phyloP scores from a whole-genome alignment of 2,329 filamentous ascomycete species.

The Aspergillus aculeatinus region DNA sequence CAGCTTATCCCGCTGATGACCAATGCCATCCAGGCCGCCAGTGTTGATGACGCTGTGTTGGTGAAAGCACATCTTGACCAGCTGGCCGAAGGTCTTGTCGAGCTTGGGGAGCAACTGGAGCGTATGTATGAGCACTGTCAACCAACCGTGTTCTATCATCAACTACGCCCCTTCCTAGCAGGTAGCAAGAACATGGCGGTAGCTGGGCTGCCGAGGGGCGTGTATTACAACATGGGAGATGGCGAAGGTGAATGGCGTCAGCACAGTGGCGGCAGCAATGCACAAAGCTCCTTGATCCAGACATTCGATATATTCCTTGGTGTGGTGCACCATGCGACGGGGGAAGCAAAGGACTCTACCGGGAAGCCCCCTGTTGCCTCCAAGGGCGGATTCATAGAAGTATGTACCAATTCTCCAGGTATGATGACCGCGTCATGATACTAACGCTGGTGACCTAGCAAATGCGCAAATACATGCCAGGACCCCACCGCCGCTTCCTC shows the following conservation, averaged over 20 bases:
- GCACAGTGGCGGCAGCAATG: slow-evolving; percentile 56
- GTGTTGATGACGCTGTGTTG: slow-evolving; percentile 35
- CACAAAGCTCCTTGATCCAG: slow-evolving; percentile 55
- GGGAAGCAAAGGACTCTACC: slow-evolving; percentile 19
- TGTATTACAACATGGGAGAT: slow-evolving; percentile 54
- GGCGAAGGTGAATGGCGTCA: slow-evolving; percentile 51
- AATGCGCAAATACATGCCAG: slow-evolving; percentile 58
- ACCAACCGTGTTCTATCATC: slow-evolving; percentile 53
- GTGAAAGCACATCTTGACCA: slow-evolving; percentile 42
- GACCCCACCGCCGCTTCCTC: slow-evolving; percentile 52
- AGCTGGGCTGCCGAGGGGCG: slow-evolving; percentile 51
- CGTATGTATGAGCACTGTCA: slow-evolving; percentile 53
- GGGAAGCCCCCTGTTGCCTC: background rate
- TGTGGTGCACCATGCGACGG: slow-evolving; percentile 48
- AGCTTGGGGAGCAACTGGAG: slow-evolving; percentile 45
- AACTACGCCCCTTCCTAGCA: slow-evolving; percentile 52
- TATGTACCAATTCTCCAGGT: background rate
- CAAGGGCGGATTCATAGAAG: slow-evolving; percentile 13
- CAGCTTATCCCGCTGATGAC: slow-evolving; percentile 30
- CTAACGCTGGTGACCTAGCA: slow-evolving; percentile 34
- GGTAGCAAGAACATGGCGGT: slow-evolving; percentile 56
- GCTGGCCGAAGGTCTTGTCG: slow-evolving; percentile 43
- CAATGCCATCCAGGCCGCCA: slow-evolving; percentile 48
- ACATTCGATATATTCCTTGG: slow-evolving; percentile 55
- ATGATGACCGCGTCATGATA: background rate